Evolutionary conservation across 1,284 basidiomycete genomes (phyloP).

Genomic region (Rhodotorula sp.): DNA sequence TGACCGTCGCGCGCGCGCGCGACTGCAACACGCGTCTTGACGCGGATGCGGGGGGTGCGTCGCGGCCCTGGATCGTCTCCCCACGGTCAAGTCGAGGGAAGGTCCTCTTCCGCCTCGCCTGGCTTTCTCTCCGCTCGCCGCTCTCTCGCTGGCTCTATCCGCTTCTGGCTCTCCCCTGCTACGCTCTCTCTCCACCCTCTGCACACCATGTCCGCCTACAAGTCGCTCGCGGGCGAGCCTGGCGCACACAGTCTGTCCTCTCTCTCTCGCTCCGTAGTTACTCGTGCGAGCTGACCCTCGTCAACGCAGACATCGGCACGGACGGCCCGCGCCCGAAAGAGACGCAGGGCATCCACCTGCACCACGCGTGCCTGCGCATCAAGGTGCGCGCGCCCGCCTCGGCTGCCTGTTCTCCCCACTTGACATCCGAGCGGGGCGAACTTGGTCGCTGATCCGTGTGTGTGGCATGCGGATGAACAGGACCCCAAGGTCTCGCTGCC

Average conservation of each 20-base stretch:
- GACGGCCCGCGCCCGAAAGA: conserved; percentile 20
- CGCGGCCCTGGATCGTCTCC: background rate
- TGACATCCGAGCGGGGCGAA: background rate
- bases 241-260: conserved; percentile 17
- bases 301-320: conserved; percentile 26
- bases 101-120: background rate
- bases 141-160: background rate
- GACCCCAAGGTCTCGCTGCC: conserved; percentile 22
- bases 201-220: conserved; percentile 1
- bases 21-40: too few relatives aligned
- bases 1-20: too few relatives aligned
- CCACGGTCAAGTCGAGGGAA: background rate
- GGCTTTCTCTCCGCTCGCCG: too few relatives aligned
- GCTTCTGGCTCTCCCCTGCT: background rate
- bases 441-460: too few relatives aligned
- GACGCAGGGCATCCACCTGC: conserved; percentile 27
- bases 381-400: conserved; percentile 5
- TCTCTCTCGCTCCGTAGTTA: too few relatives aligned
- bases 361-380: conserved; percentile 33
- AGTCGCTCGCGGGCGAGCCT: conserved; percentile 16
- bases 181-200: background rate
- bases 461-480: background rate
- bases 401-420: background rate
- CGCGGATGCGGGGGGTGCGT: too few relatives aligned
- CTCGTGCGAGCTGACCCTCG: background rate